Conservation (phyloP, 1,139 yeast species). For the Zhuliangozyma blackwelliae region DNA sequence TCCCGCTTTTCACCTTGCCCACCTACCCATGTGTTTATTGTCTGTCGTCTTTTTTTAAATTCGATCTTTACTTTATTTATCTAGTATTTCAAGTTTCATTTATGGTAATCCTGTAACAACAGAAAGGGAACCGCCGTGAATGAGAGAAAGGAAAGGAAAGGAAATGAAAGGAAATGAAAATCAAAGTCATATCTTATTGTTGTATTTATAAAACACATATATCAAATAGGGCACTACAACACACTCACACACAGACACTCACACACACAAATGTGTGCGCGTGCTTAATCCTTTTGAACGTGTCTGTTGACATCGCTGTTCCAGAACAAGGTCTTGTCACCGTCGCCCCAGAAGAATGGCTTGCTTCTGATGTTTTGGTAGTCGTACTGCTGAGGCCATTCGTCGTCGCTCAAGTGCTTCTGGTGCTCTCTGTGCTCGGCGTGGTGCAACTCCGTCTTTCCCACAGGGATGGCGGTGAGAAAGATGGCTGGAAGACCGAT, state of each 20-base stretch:
- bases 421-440: slow-evolving; percentile 85
- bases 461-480: slow-evolving; percentile 75
- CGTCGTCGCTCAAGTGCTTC: slow-evolving; percentile 74
- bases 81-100: neutral
- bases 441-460: slow-evolving; percentile 77
- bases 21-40: neutral
- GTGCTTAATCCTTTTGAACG: slow-evolving; percentile 25
- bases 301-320: slow-evolving; percentile 88
- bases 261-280: too few relatives aligned
- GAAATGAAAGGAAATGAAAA: too few relatives aligned
- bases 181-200: too few relatives aligned
- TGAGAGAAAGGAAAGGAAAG: too few relatives aligned
- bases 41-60: too few relatives aligned
- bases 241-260: too few relatives aligned
- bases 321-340: slow-evolving; percentile 97
- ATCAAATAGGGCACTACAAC: too few relatives aligned
- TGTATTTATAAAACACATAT: too few relatives aligned
- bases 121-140: too few relatives aligned
- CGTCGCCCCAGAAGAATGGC: slow-evolving; percentile 97
- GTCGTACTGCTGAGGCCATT: slow-evolving; percentile 88
- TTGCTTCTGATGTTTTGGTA: slow-evolving; percentile 85
- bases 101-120: neutral
- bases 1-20: neutral
- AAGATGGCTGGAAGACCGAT: slow-evolving; percentile 81
- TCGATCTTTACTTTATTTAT: neutral